phyloP scores from a whole-genome alignment of 768 basidiomycete species.

The Rubroboletus satanas region DNA sequence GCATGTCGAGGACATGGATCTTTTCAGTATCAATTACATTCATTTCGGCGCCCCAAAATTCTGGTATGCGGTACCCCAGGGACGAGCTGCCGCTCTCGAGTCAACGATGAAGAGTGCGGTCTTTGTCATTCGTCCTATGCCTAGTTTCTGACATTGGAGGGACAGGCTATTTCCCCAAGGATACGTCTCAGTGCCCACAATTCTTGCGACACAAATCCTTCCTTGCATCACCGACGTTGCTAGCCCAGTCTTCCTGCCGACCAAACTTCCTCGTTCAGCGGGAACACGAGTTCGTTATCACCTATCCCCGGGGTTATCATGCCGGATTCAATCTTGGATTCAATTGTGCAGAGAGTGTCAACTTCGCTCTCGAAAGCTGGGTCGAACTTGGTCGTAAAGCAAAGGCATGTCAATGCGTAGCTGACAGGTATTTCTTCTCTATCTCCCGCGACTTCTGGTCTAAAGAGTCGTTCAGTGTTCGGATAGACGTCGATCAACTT shows the following conservation, averaged over 20 bases:
- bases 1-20: constrained; percentile 99
- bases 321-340: constrained; percentile 95
- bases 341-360: constrained; percentile 96
- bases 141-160: constrained; percentile 2
- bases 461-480: constrained; percentile 54
- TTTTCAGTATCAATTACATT: constrained; percentile 98
- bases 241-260: constrained; percentile 73
- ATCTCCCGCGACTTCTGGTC: not conserved
- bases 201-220: constrained; percentile 97
- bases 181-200: constrained; percentile 80
- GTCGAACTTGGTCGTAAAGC: constrained; percentile 82
- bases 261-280: constrained; percentile 91
- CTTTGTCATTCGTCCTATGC: not conserved
- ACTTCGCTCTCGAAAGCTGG: constrained; percentile 95
- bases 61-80: constrained; percentile 96
- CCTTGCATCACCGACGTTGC: constrained; percentile 79
- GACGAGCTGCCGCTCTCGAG: constrained; percentile 77
- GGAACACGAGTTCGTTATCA: constrained; percentile 94
- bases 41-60: constrained; percentile 97
- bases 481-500: constrained; percentile 89
- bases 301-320: constrained; percentile 92
- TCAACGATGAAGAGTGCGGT: constrained; percentile 77
- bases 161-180: constrained; percentile 84
- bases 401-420: constrained; percentile 68
- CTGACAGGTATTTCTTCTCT: constrained; percentile 54